Base-by-base conservation (phyloP, 257 asterid species). In the Plantago ovata region DNA sequence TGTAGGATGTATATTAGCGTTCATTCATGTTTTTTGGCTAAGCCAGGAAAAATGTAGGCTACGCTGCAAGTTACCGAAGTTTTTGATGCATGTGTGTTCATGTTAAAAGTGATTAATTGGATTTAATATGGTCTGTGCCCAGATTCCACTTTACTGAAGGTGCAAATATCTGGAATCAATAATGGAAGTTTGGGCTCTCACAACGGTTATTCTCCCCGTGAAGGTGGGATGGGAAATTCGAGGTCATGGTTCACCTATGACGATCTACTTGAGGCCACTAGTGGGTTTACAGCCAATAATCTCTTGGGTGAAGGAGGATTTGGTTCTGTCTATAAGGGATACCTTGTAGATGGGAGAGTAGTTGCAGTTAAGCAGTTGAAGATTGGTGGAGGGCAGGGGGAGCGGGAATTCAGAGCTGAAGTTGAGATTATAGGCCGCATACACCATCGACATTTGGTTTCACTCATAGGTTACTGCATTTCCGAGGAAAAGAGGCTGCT, bases 371-470 rank as follows among this genome's bases (percentile, higher is more conserved):
- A 93, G 81, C 90, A 79, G 70, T 73, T 93, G 50, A 78, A 87
- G 69, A 69, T 63, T 40, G 92, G 84, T 67, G 95, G 95, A 38
- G 78, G 92, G 13, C 95, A 93, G 64, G 96, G 97, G 53, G 98
- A 93, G 70, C 73, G 96, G 63, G 98, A 93, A 69, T 93, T 93
- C 71, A 79, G 82, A 83, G 79, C 99, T 11, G 99, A 93, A 81
- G 99, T 89, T 6, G 99, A 93, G 79, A 93, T 78, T 58, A 89
- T 93, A 54, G 74, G 95, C 47, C 96, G 99, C 40, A 63, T 93
- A 76, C 97, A 93, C 73, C 99, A 93, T 69, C 90, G 97, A 33
- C 97, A 93, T 81, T 77, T 93, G 84, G 98, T 93, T 61, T 81
- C 97, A 38, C 93, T 93, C 23, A 96, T 89, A 41, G 98, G 98